Evolutionary conservation across 2,329 filamentous ascomycete genomes (phyloP).

Genomic region (Lithohypha guttulata): DNA sequence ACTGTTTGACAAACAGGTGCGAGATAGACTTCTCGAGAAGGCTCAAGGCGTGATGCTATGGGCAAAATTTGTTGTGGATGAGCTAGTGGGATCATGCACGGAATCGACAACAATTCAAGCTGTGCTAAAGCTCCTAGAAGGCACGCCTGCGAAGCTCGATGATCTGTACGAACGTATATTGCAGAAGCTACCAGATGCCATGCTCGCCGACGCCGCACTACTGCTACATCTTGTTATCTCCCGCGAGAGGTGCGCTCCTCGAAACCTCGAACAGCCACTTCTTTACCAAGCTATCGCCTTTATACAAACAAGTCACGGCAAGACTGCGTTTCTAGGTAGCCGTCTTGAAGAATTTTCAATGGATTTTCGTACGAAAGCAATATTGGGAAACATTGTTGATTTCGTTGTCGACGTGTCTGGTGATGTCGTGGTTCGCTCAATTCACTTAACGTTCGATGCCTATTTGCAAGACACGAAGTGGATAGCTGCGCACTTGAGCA

Average conservation of each 20-base stretch:
- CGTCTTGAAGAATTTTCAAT: background rate
- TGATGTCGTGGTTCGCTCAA: background rate
- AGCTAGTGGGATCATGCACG: constrained; percentile 23
- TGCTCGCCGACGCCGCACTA: constrained; percentile 8
- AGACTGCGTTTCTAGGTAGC: background rate
- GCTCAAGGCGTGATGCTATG: constrained; percentile 38
- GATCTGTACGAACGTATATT: constrained; percentile 10
- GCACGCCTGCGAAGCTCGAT: constrained; percentile 11
- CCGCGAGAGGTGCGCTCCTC: too few relatives aligned
- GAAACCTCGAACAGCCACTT: background rate
- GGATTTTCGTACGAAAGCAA: background rate
- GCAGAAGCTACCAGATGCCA: constrained; percentile 1
- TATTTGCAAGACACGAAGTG: background rate
- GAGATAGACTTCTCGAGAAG: constrained; percentile 26
- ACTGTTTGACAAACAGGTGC: background rate
- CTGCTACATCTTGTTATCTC: background rate
- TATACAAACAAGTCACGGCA: background rate
- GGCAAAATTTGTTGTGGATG: constrained; percentile 35
- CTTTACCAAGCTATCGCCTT: background rate
- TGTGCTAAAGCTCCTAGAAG: constrained; percentile 2
- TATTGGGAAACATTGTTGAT: background rate
- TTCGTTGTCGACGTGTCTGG: background rate
- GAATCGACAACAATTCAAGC: constrained; percentile 1
- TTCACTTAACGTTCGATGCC: background rate
- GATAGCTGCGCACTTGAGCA: background rate